Percentiles rank a stretch among this genome's conserved stretches.
Conservation (phyloP, 345 rosid species). For the Gossypium stocksii region DNA sequence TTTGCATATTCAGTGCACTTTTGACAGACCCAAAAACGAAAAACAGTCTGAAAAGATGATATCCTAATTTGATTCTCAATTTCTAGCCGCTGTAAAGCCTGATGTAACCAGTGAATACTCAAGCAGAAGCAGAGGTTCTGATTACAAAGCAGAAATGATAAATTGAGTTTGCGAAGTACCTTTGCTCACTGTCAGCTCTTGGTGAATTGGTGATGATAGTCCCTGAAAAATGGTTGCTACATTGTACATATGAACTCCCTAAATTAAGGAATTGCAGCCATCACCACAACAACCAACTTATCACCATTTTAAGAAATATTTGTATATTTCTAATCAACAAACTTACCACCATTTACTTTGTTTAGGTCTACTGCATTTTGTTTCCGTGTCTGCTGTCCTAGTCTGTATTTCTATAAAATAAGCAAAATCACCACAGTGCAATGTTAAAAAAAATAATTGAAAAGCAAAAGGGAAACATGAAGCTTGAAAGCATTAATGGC, state of each 20-base stretch:
- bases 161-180: not conserved
- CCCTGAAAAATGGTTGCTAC: conserved; percentile 10
- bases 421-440: not conserved
- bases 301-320: not conserved
- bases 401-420: conserved; percentile 65
- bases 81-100: not conserved
- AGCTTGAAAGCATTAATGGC: not conserved
- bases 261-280: not conserved
- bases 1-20: not conserved
- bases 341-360: conserved; percentile 44
- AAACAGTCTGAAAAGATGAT: not conserved
- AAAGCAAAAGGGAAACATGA: not conserved
- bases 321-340: not conserved
- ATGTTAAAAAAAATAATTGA: not conserved
- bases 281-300: not conserved
- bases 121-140: not conserved
- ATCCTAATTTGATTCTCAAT: not conserved
- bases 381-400: conserved; percentile 61
- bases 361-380: conserved; percentile 34
- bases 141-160: not conserved
- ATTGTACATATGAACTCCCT: conserved; percentile 13
- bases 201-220: conserved; percentile 2
- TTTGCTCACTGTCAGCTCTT: conserved; percentile 1
- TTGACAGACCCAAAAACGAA: not conserved
- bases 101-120: not conserved